Conservation (phyloP, 306 rosid genomes). For the Spatholobus suberectus region DNA sequence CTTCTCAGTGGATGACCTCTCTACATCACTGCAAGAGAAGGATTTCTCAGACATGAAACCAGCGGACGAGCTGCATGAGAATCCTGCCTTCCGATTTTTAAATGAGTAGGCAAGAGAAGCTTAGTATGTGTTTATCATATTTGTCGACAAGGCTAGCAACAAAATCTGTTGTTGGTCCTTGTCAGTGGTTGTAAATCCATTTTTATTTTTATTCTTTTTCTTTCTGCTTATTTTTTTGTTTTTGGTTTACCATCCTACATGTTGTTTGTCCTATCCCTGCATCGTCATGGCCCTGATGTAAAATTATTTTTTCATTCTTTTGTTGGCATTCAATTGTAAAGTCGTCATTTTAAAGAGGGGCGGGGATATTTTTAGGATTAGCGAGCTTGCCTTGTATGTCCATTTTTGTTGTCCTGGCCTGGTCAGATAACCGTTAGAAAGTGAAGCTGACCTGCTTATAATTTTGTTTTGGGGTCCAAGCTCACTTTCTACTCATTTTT, state of each 20-base stretch:
- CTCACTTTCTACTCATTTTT: conserved; percentile 56
- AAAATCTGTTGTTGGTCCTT: conserved; percentile 50
- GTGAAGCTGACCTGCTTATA: conserved; percentile 39
- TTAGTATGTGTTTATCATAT: conserved; percentile 40
- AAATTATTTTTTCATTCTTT: conserved; percentile 84
- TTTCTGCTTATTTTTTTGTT: neutral
- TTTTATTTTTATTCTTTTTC: conserved; percentile 34
- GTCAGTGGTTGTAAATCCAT: conserved; percentile 66
- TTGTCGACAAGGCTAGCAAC: conserved; percentile 46
- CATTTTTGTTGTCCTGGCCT: conserved; percentile 36
- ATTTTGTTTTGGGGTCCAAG: conserved; percentile 49
- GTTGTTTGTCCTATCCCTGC: conserved; percentile 48
- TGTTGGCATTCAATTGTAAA: conserved; percentile 69
- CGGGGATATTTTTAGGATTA: conserved; percentile 47
- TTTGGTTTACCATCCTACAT: neutral
- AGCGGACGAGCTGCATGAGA: conserved; percentile 85
- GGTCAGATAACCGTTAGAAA: conserved; percentile 49
- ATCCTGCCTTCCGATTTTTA: conserved; percentile 93
- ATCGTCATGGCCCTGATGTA: conserved; percentile 54
- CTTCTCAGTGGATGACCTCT: conserved; percentile 96
- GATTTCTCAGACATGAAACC: conserved; percentile 87
- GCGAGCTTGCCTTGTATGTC: conserved; percentile 45
- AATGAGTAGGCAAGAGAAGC: conserved; percentile 76
- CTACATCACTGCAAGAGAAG: conserved; percentile 81
- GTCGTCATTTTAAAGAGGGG: conserved; percentile 54